phyloP scores from a whole-genome alignment of 1,284 basidiomycete species.

The Leccinum glutinopallens region DNA sequence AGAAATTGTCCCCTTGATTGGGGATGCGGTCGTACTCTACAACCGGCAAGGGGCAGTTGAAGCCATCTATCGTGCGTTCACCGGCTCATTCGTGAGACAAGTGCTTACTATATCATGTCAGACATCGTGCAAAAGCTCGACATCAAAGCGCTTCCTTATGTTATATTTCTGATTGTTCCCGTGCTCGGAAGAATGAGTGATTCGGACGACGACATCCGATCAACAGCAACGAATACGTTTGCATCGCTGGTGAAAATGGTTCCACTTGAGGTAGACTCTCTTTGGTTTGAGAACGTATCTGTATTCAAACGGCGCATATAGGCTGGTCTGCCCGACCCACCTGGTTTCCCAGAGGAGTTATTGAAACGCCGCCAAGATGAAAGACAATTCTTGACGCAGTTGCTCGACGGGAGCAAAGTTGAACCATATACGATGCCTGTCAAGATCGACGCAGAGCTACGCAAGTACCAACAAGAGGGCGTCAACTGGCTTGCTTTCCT shows the following conservation, averaged over 20 bases:
- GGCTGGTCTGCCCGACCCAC: conserved; percentile 95
- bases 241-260: conserved; percentile 99
- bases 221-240: conserved; percentile 95
- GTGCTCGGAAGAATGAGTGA: conserved; percentile 98
- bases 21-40: conserved; percentile 75
- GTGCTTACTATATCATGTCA: conserved; percentile 37
- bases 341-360: conserved; percentile 90
- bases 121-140: conserved; percentile 93
- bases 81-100: conserved; percentile 3
- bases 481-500: conserved; percentile 99
- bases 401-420: conserved; percentile 94
- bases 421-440: conserved; percentile 91
- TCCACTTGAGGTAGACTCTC: conserved; percentile 79
- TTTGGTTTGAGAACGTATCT: background rate
- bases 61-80: conserved; percentile 69
- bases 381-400: conserved; percentile 90
- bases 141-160: conserved; percentile 94
- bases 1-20: conserved; percentile 81
- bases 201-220: conserved; percentile 86
- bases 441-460: conserved; percentile 89
- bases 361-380: conserved; percentile 87
- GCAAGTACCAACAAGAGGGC: conserved; percentile 98
- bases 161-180: conserved; percentile 96
- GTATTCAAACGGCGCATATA: conserved; percentile 41
- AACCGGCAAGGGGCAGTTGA: conserved; percentile 93